phyloP scores from a whole-genome alignment of 192 early-diverging fungal genomes.

The Linnemannia elongata region DNA sequence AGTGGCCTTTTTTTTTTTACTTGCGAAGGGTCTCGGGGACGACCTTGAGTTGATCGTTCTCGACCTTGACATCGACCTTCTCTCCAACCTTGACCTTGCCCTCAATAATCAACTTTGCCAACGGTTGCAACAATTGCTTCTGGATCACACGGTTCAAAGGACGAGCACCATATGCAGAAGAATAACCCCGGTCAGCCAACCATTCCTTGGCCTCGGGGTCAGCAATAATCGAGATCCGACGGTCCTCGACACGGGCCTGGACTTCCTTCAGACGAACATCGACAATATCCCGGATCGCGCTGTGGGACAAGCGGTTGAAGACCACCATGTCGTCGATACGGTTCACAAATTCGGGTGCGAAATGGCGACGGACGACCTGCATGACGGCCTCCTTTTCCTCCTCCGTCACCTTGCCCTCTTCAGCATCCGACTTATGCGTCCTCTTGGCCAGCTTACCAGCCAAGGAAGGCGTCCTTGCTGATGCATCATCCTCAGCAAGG shows the following conservation, averaged over 20 bases:
- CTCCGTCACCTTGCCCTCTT: conserved; percentile 60
- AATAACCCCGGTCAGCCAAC: conserved; percentile 86
- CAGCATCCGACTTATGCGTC: background rate
- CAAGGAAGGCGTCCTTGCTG: conserved; percentile 13
- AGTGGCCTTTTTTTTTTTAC: background rate
- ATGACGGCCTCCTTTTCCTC: conserved; percentile 74
- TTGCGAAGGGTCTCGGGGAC: conserved; percentile 3
- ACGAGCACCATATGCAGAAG: conserved; percentile 95
- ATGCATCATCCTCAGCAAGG: conserved; percentile 55
- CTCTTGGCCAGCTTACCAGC: conserved; percentile 8
- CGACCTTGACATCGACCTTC: conserved; percentile 49
- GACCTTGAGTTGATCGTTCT: conserved; percentile 52
- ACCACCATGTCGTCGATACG: conserved; percentile 86
- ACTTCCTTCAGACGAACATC: conserved; percentile 79
- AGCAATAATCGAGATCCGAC: conserved; percentile 79
- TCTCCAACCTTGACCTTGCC: conserved; percentile 67
- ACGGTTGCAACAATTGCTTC: conserved; percentile 68
- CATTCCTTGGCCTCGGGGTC: conserved; percentile 79
- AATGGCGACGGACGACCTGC: conserved; percentile 78
- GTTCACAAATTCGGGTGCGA: conserved; percentile 85
- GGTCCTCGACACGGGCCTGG: conserved; percentile 78
- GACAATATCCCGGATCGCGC: conserved; percentile 80
- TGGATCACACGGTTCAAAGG: conserved; percentile 93
- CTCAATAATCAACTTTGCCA: conserved; percentile 65
- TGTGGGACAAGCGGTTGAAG: conserved; percentile 78